These are phyloP conservation scores for Hippophae rhamnoides DNA, from an alignment of 306 rosid genomes.

Conservation along the genomic window DNA sequence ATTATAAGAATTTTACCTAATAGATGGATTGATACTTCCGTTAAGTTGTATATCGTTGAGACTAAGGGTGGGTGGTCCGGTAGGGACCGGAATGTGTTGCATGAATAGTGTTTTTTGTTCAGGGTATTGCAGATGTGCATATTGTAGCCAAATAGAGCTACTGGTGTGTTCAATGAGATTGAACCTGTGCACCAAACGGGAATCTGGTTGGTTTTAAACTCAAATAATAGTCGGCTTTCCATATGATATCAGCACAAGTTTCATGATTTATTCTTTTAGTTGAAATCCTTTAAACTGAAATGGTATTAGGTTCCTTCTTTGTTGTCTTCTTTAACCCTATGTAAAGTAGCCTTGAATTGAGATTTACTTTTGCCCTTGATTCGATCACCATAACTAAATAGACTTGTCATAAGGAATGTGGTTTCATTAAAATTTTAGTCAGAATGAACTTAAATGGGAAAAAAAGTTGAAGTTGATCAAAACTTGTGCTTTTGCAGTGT, in stretches of 20 bases:
- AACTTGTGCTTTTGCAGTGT: conserved; percentile 51
- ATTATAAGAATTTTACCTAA: too few species aligned
- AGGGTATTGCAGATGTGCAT: too few species aligned
- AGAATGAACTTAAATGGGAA: too few species aligned
- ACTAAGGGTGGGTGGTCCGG: too few species aligned
- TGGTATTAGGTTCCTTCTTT: background rate
- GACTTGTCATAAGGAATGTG: too few species aligned
- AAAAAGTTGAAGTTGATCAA: conserved; percentile 12
- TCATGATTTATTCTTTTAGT: too few species aligned
- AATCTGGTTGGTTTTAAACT: background rate
- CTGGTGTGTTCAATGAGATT: background rate
- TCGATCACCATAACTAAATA: background rate
- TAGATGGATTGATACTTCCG: too few species aligned
- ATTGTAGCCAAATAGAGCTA: too few species aligned
- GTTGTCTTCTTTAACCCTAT: background rate
- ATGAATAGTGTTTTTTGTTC: too few species aligned
- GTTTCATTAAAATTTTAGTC: too few species aligned
- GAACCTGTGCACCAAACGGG: background rate
- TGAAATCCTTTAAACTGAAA: background rate
- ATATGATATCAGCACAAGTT: background rate
- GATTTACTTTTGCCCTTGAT: background rate
- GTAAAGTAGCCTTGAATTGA: background rate
- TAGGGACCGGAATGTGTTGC: too few species aligned
- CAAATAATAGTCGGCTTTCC: background rate
- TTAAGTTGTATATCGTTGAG: too few species aligned